These are phyloP conservation scores for Lachnellula subtilissima DNA, from an alignment of 2,329 filamentous ascomycete species.

Conservation along the genomic window DNA sequence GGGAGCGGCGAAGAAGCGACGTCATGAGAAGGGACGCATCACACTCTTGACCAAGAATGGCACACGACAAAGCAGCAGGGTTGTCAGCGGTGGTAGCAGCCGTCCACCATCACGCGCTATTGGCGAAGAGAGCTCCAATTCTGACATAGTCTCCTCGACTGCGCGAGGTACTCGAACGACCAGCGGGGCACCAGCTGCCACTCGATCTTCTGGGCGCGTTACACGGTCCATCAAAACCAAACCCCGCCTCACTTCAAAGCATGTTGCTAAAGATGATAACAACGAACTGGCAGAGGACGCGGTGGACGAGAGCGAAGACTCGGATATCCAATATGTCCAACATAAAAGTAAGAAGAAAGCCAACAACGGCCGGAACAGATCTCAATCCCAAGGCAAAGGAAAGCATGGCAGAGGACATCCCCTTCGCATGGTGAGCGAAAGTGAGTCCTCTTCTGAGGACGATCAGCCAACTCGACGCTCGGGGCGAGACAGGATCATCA, in stretches of 20 bases:
- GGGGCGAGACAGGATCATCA: constrained; percentile 29
- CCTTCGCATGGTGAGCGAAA: constrained; percentile 5
- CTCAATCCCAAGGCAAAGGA: constrained; percentile 6
- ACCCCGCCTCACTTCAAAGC: neutral
- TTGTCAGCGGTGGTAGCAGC: constrained; percentile 16
- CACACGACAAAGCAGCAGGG: constrained; percentile 17
- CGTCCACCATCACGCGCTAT: constrained; percentile 10
- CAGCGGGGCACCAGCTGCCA: neutral
- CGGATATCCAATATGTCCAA: constrained; percentile 42
- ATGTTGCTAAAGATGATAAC: constrained; percentile 11
- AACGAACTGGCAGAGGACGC: constrained; percentile 21
- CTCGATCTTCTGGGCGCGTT: constrained; percentile 11
- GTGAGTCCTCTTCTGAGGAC: constrained; percentile 15
- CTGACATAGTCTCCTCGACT: constrained; percentile 7
- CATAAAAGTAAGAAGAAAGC: constrained; percentile 33
- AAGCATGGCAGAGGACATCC: constrained; percentile 2
- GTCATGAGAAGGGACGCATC: constrained; percentile 16
- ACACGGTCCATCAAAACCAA: constrained; percentile 19
- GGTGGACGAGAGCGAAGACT: constrained; percentile 39
- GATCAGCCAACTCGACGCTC: constrained; percentile 31
- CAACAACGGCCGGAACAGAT: constrained; percentile 3
- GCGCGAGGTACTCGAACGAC: constrained; percentile 4
- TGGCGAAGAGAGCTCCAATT: constrained; percentile 10
- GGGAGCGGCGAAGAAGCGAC: constrained; percentile 20
- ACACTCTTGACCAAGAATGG: constrained; percentile 13